Evolutionary conservation across 768 basidiomycete species (phyloP), one percentile per base, ranked within the genome.

Genomic region (Mycena crocata): DNA sequence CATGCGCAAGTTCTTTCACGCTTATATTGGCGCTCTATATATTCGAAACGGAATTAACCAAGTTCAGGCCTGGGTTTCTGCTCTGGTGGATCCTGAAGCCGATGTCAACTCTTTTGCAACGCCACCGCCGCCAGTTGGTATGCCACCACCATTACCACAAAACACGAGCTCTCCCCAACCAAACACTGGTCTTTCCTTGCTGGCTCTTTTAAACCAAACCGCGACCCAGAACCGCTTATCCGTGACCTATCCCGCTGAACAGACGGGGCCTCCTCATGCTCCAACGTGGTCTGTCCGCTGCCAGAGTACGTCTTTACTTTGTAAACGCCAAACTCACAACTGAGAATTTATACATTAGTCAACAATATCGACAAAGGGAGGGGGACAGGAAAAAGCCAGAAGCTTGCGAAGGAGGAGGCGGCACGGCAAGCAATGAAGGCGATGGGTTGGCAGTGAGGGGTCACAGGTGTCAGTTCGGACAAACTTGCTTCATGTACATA

Each of bases 341-440:
- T 40, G 8, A 54, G 17, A 14, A 2, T 5, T 39, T 35, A 31
- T 14, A 17, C n/a, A n/a, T 15, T 30, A 91, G 90, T 91, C 26
- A 84, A 87, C 61, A 82, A 77, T 2, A 71, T 77, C n/a, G 81
- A 84, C 67, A 82, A 71, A 66, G 90, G 89, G 26, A 55, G 73
- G 5, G 90, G 89, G 0, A 67, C 52, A 5, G 90, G 86, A 24
- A 87, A 85, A 64, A 90, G 82, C 62, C 89, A 90, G 75, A 91
- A 90, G 68, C 50, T 77, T n/a, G 90, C 90, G 10, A 91, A 90
- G 68, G 89, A 90, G 77, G 86, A 88, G 66, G 90, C 90, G n/a
- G 89, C 88, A 34, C 83, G 84, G 40, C 79, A 84, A 58, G 89
- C 90, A 50, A 89, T 82, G 78, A 72, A 72, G 14, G 63, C 78